phyloP scores from a whole-genome alignment of 768 basidiomycete genomes.

The Plicaturopsis crispa region DNA sequence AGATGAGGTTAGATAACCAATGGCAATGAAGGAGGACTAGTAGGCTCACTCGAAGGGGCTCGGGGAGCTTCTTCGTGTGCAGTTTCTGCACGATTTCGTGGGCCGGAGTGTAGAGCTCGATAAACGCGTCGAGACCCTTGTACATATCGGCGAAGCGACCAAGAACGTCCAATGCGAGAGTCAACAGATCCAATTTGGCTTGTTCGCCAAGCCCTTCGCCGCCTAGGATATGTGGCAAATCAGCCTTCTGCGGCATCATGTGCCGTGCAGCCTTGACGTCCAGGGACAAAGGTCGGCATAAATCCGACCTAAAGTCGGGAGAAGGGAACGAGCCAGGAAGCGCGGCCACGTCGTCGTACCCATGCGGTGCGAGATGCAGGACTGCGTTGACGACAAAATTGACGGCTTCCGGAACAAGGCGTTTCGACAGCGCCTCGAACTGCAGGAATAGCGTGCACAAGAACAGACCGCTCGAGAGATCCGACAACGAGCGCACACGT shows the following conservation, averaged over 20 bases:
- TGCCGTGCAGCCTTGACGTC: slow-evolving; percentile 29
- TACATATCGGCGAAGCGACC: slow-evolving; percentile 67
- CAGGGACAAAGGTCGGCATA: slow-evolving; percentile 32
- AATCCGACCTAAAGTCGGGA: slow-evolving; percentile 57
- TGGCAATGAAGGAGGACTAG: slow-evolving; percentile 2
- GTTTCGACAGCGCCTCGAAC: slow-evolving; percentile 79
- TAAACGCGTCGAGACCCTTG: slow-evolving; percentile 72
- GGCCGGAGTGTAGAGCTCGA: slow-evolving; percentile 78
- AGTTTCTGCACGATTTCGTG: slow-evolving; percentile 48
- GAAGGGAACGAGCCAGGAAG: slow-evolving; percentile 67
- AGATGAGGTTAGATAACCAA: slow-evolving; percentile 7
- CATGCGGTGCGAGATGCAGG: slow-evolving; percentile 66
- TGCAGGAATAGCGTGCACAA: slow-evolving; percentile 79
- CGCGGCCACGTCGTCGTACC: slow-evolving; percentile 32
- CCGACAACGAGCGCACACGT: slow-evolving; percentile 65
- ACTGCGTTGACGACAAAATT: slow-evolving; percentile 73
- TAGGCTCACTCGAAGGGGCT: slow-evolving; percentile 46
- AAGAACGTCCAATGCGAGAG: slow-evolving; percentile 54
- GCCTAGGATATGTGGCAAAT: slow-evolving; percentile 37
- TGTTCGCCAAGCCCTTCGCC: slow-evolving; percentile 37
- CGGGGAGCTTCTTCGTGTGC: slow-evolving; percentile 35
- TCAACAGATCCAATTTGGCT: slow-evolving; percentile 66
- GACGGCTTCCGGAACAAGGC: slow-evolving; percentile 82
- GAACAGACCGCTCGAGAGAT: slow-evolving; percentile 84
- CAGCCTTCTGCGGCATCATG: slow-evolving; percentile 33